phyloP scores from a whole-genome alignment of 148 eudicot genomes.

The Rhododendron molle region DNA sequence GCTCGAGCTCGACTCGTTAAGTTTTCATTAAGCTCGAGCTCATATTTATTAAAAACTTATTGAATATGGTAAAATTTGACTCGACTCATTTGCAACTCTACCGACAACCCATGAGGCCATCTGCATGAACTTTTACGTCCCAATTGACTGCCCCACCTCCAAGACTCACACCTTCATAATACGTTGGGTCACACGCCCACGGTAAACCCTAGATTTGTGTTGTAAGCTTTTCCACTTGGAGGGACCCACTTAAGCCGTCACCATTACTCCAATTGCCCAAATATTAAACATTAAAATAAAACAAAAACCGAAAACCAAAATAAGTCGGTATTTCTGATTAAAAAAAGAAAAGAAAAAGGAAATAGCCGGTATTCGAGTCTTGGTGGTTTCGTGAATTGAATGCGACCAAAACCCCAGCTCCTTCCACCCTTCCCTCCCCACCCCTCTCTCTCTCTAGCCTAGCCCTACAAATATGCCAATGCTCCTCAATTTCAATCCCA shows the following conservation, averaged over 20 bases:
- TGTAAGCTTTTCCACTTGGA: not conserved
- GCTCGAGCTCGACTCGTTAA: no score
- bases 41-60: no score
- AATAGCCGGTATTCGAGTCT: constrained; percentile 5
- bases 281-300: not conserved
- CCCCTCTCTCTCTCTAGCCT: not conserved
- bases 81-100: no score
- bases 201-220: no score
- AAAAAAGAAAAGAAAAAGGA: not conserved
- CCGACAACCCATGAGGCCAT: no score
- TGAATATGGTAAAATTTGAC: no score
- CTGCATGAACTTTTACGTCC: no score
- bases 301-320: not conserved
- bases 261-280: no score
- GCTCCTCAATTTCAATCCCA: constrained; percentile 16
- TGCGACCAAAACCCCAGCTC: constrained; percentile 36
- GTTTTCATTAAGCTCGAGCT: no score
- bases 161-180: no score
- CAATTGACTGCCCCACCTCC: no score
- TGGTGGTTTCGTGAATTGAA: constrained; percentile 21
- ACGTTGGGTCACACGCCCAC: no score
- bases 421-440: constrained; percentile 8
- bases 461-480: constrained; percentile 27
- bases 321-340: not conserved
- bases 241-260: not conserved